phyloP scores from a whole-genome alignment of 1,284 basidiomycete species.

The Ganoderma multipileum region DNA sequence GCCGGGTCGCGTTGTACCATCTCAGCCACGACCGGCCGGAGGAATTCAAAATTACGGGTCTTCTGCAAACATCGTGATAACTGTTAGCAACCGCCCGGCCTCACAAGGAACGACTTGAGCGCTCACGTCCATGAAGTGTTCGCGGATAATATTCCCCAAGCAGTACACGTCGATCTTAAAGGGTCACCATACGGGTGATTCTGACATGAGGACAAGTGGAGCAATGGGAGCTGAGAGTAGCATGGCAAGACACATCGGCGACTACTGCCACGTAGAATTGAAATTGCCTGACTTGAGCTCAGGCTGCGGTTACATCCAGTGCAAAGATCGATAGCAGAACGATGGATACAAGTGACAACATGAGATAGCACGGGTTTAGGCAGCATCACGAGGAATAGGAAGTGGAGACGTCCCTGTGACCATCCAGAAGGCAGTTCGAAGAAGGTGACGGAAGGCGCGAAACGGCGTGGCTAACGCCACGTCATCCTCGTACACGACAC shows the following conservation, averaged over 20 bases:
- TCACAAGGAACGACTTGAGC: constrained; percentile 10
- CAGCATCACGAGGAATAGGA: background rate
- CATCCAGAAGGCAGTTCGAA: background rate
- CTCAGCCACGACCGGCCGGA: constrained; percentile 38
- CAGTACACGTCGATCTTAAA: constrained; percentile 38
- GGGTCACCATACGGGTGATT: background rate
- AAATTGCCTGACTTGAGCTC: background rate
- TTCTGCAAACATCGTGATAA: constrained; percentile 26
- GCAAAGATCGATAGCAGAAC: background rate
- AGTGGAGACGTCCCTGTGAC: background rate
- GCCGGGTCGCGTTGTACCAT: constrained; percentile 40
- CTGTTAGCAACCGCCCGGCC: constrained; percentile 19
- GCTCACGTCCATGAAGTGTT: constrained; percentile 27
- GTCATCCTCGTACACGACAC: constrained; percentile 10
- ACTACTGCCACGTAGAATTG: background rate
- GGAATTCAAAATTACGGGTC: constrained; percentile 38
- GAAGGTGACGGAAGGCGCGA: background rate
- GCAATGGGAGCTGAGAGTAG: background rate
- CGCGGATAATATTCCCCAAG: constrained; percentile 41
- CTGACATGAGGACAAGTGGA: background rate
- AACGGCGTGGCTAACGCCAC: background rate
- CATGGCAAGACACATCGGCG: background rate
- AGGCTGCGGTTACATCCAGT: background rate
- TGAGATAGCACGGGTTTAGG: background rate
- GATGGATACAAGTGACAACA: background rate